Conservation (phyloP, 2,329 filamentous ascomycete genomes). For the Akanthomyces lecanii region DNA sequence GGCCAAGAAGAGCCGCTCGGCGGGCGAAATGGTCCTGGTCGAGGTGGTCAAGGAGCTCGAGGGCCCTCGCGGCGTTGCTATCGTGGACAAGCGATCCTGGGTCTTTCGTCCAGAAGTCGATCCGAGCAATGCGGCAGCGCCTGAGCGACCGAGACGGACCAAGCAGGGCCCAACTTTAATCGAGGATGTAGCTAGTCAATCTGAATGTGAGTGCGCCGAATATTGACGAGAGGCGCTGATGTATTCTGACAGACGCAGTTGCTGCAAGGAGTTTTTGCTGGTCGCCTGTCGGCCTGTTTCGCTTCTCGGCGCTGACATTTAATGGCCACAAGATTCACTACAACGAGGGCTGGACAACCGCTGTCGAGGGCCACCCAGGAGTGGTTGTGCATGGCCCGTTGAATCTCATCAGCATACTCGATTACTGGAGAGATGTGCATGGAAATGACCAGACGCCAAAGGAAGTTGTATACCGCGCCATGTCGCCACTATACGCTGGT, state of each 20-base stretch:
- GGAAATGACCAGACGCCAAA: slow-evolving; percentile 26
- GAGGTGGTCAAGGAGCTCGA: slow-evolving; percentile 58
- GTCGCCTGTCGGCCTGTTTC: slow-evolving; percentile 59
- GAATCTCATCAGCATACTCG: slow-evolving; percentile 67
- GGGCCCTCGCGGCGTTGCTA: slow-evolving; percentile 44
- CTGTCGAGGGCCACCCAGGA: slow-evolving; percentile 64
- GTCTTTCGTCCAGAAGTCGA: slow-evolving; percentile 39
- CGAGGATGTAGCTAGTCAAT: slow-evolving; percentile 15
- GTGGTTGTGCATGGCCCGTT: slow-evolving; percentile 78
- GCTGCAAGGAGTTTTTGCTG: slow-evolving; percentile 32
- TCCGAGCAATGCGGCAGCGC: slow-evolving; percentile 18
- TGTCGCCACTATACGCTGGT: slow-evolving; percentile 66
- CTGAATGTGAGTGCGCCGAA: slow-evolving; percentile 20
- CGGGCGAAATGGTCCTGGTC: slow-evolving; percentile 60
- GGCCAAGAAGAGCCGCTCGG: slow-evolving; percentile 51
- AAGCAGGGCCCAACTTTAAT: slow-evolving; percentile 20
- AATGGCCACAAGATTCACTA: slow-evolving; percentile 86
- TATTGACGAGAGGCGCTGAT: not conserved
- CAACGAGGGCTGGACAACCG: slow-evolving; percentile 60
- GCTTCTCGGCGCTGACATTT: slow-evolving; percentile 80
- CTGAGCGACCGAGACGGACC: slow-evolving; percentile 1
- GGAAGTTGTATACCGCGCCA: slow-evolving; percentile 61
- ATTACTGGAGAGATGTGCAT: slow-evolving; percentile 57
- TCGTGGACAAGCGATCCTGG: slow-evolving; percentile 54
- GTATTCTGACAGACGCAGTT: not conserved